phyloP scores from a whole-genome alignment of 306 rosid genomes.

The Lupinus albus region DNA sequence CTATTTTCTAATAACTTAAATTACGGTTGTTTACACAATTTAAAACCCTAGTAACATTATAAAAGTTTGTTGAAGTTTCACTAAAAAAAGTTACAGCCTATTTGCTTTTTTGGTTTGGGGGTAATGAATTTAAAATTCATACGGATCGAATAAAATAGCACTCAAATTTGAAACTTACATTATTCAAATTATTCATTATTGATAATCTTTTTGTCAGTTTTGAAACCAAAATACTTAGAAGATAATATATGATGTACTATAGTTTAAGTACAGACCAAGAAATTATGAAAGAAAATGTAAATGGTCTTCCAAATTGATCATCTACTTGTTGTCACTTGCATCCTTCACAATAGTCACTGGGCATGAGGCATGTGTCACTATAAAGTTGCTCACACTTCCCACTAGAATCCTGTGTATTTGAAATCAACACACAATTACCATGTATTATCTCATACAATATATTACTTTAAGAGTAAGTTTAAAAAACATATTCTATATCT shows the following conservation, averaged over 20 bases:
- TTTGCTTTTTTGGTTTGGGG: no score
- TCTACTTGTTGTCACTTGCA: conserved; percentile 35
- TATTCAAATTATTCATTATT: not conserved
- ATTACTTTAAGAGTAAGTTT: no score
- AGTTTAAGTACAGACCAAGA: conserved; percentile 11
- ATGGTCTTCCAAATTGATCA: conserved; percentile 17
- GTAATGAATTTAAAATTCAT: no score
- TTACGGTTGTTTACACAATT: no score
- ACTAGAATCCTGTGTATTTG: conserved; percentile 61
- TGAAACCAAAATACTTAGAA: not conserved
- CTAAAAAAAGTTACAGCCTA: no score
- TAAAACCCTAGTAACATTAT: no score
- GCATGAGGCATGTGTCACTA: conserved; percentile 66
- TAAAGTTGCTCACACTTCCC: conserved; percentile 91
- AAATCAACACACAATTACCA: conserved; percentile 14
- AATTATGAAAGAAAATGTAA: conserved; percentile 1
- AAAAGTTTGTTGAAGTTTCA: no score
- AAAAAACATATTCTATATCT: no score
- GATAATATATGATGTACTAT: conserved; percentile 9
- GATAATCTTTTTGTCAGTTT: not conserved
- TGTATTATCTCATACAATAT: no score
- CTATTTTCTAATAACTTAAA: no score
- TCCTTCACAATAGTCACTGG: conserved; percentile 87
- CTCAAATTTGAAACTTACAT: not conserved
- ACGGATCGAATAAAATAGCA: not conserved